A percentile compares a stretch with the other conserved stretches of the same genome.
Conservation (phyloP, 2,329 filamentous ascomycete genomes). For the Dothideomycetes sp. region DNA sequence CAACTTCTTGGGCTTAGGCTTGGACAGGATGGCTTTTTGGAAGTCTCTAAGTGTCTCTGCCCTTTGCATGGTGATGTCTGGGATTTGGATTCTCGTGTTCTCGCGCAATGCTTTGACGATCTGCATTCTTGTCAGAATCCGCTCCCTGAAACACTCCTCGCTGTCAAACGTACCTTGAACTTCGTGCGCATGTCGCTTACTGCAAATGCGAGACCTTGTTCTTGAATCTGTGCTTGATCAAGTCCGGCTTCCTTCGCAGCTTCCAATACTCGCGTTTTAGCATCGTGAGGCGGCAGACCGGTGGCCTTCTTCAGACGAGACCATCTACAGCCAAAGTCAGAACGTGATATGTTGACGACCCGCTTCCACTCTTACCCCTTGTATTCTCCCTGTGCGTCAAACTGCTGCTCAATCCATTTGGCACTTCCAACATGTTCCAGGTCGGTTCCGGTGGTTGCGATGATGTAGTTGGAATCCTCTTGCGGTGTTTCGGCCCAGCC, state of each 20-base stretch:
- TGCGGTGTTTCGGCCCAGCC: conserved; percentile 10
- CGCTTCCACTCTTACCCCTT: conserved; percentile 23
- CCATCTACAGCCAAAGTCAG: conserved; percentile 5
- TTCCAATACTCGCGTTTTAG: neutral
- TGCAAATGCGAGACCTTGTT: conserved; percentile 37
- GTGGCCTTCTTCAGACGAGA: neutral
- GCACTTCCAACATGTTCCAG: conserved; percentile 47
- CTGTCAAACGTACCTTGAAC: conserved; percentile 56
- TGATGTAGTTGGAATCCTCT: conserved; percentile 31
- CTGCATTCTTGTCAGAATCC: conserved; percentile 39
- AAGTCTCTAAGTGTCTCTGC: conserved; percentile 30
- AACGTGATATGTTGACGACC: neutral
- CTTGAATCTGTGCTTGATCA: neutral
- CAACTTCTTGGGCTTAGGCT: conserved; percentile 46
- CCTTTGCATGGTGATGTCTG: conserved; percentile 55
- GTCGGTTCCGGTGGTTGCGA: conserved; percentile 42
- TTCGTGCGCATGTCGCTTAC: conserved; percentile 53
- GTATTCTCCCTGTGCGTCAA: conserved; percentile 29
- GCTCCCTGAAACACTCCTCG: conserved; percentile 4
- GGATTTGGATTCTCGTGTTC: conserved; percentile 66
- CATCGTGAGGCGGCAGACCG: neutral
- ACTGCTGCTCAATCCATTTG: conserved; percentile 31
- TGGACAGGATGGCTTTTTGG: conserved; percentile 27
- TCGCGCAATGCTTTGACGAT: conserved; percentile 72
- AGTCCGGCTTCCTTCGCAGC: conserved; percentile 1